A percentile compares a stretch with the other conserved stretches of the same genome.
These are phyloP conservation scores for Albizia julibrissin DNA, from an alignment of 306 rosid genomes.

Conservation along the genomic window DNA sequence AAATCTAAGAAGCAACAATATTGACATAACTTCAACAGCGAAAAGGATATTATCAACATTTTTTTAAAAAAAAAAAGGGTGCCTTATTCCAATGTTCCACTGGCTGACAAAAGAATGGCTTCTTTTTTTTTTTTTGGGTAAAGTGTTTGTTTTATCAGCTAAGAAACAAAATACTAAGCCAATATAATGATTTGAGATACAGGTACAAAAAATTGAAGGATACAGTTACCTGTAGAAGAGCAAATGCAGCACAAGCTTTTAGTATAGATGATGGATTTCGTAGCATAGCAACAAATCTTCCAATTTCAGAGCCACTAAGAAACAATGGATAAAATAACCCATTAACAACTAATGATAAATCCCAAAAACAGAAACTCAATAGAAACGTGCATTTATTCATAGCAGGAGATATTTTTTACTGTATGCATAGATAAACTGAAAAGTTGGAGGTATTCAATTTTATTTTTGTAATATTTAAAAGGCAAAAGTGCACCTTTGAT, in stretches of 20 bases:
- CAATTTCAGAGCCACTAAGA: constrained; percentile 92
- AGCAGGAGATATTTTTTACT: neutral
- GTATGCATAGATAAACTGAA: neutral
- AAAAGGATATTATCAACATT: neutral
- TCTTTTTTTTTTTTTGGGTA: neutral
- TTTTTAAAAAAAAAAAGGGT: neutral
- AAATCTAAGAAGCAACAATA: neutral
- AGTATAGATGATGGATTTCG: constrained; percentile 84
- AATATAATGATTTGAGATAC: neutral
- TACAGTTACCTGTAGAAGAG: constrained; percentile 88
- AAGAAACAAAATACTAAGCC: neutral
- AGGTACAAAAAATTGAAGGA: neutral
- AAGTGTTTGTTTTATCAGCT: neutral
- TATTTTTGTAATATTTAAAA: neutral
- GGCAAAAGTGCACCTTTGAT: neutral
- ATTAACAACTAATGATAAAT: neutral
- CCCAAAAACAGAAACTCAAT: neutral
- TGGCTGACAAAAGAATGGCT: neutral
- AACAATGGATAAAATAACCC: constrained; percentile 22
- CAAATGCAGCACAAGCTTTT: constrained; percentile 98
- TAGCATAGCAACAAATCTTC: constrained; percentile 95
- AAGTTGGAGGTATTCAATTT: neutral
- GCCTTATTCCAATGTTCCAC: neutral
- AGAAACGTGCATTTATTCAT: neutral
- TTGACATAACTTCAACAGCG: neutral